These are phyloP conservation scores for Neolentinus lepideus DNA, from an alignment of 1,284 basidiomycete genomes.

Conservation along the genomic window DNA sequence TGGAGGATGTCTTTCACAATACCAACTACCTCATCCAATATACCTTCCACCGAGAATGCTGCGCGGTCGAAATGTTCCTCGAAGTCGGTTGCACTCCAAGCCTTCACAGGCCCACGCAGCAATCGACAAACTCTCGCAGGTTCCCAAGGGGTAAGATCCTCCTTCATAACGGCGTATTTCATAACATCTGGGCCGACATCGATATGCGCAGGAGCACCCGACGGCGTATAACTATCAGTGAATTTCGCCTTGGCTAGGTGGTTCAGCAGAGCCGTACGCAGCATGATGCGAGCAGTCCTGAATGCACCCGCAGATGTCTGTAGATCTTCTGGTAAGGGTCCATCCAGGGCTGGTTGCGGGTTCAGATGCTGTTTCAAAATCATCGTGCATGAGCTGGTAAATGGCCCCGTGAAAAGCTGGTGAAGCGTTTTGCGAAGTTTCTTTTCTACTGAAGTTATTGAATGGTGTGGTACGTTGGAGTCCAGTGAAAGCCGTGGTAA, in stretches of 20 bases:
- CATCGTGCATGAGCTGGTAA: conserved; percentile 53
- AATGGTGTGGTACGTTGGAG: conserved; percentile 27
- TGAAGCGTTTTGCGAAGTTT: conserved; percentile 45
- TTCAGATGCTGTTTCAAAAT: conserved; percentile 47
- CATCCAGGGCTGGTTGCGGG: conserved; percentile 16
- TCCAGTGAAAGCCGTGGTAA: conserved; percentile 54
- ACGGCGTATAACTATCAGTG: conserved; percentile 45
- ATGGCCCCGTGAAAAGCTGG: conserved; percentile 54
- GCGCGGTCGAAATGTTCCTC: conserved; percentile 5
- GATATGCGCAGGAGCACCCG: conserved; percentile 51
- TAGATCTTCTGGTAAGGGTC: conserved; percentile 19
- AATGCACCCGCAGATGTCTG: conserved; percentile 58
- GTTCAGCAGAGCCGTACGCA: conserved; percentile 51
- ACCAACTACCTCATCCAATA: conserved; percentile 61
- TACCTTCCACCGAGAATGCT: conserved; percentile 32
- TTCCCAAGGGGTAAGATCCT: conserved; percentile 55
- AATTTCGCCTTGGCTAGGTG: conserved; percentile 55
- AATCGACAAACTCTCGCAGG: conserved; percentile 48
- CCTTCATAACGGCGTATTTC: conserved; percentile 64
- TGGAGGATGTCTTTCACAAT: conserved; percentile 65
- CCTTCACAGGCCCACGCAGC: conserved; percentile 42
- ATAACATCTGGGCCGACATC: conserved; percentile 54
- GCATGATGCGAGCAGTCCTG: conserved; percentile 55
- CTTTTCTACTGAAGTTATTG: conserved; percentile 39
- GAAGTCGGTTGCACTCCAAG: conserved; percentile 40